These are phyloP conservation scores for Leucocoprinus birnbaumii DNA, from an alignment of 768 basidiomycete genomes.

Conservation along the genomic window DNA sequence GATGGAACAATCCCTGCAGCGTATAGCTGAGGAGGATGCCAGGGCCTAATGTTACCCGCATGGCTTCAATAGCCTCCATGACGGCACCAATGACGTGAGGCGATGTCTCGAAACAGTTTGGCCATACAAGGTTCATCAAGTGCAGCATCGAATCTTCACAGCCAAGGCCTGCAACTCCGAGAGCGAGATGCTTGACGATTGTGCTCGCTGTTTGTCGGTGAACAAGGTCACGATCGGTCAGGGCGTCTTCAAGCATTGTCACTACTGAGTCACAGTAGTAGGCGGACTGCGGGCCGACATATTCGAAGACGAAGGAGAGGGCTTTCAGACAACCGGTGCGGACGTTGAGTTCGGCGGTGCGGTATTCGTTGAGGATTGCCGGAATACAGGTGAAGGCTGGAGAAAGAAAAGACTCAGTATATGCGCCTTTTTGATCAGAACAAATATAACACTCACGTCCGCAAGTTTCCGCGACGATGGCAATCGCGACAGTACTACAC, in stretches of 20 bases:
- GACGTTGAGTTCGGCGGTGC: conserved; percentile 97
- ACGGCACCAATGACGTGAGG: conserved; percentile 98
- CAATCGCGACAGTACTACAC: conserved; percentile 97
- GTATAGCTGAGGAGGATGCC: conserved; percentile 91
- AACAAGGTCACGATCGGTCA: conserved; percentile 97
- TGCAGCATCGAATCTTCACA: conserved; percentile 99
- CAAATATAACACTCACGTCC: conserved; percentile 48
- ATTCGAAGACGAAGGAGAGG: conserved; percentile 98
- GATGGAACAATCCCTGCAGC: conserved; percentile 95
- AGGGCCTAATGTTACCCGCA: conserved; percentile 94
- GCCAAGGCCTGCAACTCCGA: conserved; percentile 95
- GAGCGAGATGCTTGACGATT: conserved; percentile 96
- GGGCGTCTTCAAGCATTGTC: conserved; percentile 96
- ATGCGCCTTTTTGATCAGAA: not conserved
- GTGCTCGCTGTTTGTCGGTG: conserved; percentile 98
- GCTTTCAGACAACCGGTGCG: conserved; percentile 99
- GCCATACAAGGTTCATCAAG: conserved; percentile 98
- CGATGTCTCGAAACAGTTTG: conserved; percentile 97
- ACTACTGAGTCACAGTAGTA: conserved; percentile 98
- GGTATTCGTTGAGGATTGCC: conserved; percentile 97
- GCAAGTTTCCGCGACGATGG: conserved; percentile 92
- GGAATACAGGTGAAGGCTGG: conserved; percentile 97
- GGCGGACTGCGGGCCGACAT: conserved; percentile 94
- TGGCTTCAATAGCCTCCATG: conserved; percentile 97
- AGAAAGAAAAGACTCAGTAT: conserved; percentile 13